These are phyloP conservation scores for Agaricus blazei DNA, from an alignment of 768 basidiomycete genomes.

Conservation along the genomic window DNA sequence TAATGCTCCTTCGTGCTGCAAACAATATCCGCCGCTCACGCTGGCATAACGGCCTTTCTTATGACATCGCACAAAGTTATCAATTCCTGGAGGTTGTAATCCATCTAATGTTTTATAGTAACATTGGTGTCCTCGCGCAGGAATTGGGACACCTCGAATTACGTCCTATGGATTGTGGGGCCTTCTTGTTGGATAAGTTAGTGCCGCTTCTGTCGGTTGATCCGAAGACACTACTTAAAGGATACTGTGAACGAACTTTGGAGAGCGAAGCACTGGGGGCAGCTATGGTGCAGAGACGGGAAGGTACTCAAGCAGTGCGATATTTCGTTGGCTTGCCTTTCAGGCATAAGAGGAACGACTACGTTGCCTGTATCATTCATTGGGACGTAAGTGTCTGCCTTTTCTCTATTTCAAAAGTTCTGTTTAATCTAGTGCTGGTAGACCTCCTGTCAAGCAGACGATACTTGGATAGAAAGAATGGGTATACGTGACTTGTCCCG, in stretches of 20 bases:
- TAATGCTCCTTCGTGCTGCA: constrained; percentile 17
- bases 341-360: constrained; percentile 31
- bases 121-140: constrained; percentile 24
- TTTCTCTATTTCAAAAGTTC: background rate
- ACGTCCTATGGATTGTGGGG: constrained; percentile 37
- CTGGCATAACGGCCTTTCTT: constrained; percentile 13
- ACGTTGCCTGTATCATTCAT: constrained; percentile 39
- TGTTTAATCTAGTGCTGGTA: constrained; percentile 8
- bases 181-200: constrained; percentile 34
- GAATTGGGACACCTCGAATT: constrained; percentile 27
- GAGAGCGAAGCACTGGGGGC: constrained; percentile 24
- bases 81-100: constrained; percentile 29
- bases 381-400: constrained; percentile 39
- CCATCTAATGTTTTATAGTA: constrained; percentile 30
- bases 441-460: constrained; percentile 32
- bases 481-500: constrained; percentile 30
- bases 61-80: constrained; percentile 24
- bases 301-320: constrained; percentile 17
- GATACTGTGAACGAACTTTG: constrained; percentile 24
- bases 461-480: constrained; percentile 42
- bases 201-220: constrained; percentile 24
- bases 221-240: constrained; percentile 21
- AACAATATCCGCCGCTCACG: constrained; percentile 20
- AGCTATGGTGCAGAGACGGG: background rate
- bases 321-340: constrained; percentile 50